These are phyloP conservation scores for Hymenoscyphus salicellus DNA, from an alignment of 2,329 filamentous ascomycete genomes.

Conservation along the genomic window DNA sequence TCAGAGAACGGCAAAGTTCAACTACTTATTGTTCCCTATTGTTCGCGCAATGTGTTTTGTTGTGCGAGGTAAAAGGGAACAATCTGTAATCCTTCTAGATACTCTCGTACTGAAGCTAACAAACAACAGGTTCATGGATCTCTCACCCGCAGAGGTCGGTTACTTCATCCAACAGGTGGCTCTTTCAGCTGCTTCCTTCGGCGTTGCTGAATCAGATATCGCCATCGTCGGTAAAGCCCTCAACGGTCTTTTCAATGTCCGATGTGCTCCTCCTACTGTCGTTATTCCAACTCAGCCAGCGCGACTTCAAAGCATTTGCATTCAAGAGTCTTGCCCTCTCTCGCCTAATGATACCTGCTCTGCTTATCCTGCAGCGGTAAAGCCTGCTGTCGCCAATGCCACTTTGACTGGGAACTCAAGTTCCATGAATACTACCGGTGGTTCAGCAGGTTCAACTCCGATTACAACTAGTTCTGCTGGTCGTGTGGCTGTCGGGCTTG, in stretches of 20 bases:
- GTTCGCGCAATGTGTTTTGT: too few relatives aligned
- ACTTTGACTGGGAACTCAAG: not conserved
- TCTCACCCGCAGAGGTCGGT: constrained; percentile 48
- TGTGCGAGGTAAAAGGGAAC: too few relatives aligned
- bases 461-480: not conserved
- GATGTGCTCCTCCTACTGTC: constrained; percentile 47
- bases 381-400: constrained; percentile 13
- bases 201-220: constrained; percentile 54
- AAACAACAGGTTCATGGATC: constrained; percentile 50
- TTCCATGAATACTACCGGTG: not conserved
- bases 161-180: constrained; percentile 61
- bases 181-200: constrained; percentile 55
- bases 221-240: constrained; percentile 48
- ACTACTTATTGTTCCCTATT: too few relatives aligned
- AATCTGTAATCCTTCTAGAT: too few relatives aligned
- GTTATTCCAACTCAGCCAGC: constrained; percentile 45
- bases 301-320: constrained; percentile 56
- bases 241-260: constrained; percentile 48
- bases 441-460: not conserved
- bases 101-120: not conserved
- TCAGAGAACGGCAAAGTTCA: too few relatives aligned
- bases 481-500: not conserved
- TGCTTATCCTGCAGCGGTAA: constrained; percentile 37
- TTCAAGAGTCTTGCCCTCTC: constrained; percentile 48
- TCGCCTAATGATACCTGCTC: constrained; percentile 46